A percentile compares a stretch with the other conserved stretches of the same genome.
phyloP scores from a whole-genome alignment of 208 protist species.

The Acanthamoeba divionensis region DNA sequence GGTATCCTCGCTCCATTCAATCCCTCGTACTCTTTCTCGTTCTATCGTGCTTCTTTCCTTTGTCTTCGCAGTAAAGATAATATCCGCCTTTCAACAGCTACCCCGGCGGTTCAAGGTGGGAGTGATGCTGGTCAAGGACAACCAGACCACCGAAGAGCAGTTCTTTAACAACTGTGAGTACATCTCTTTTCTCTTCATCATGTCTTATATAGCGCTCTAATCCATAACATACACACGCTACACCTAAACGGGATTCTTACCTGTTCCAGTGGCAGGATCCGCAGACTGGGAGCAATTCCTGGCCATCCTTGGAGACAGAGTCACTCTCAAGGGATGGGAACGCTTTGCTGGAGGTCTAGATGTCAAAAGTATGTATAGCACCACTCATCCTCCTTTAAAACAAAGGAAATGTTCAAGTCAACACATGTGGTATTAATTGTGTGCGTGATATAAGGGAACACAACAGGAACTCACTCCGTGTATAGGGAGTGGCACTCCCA shows the following conservation, averaged over 20 bases:
- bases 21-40: neutral
- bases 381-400: neutral
- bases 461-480: neutral
- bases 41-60: neutral
- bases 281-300: constrained; percentile 1
- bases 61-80: neutral
- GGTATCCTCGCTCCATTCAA: neutral
- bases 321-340: neutral
- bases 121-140: neutral
- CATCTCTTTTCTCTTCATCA: neutral
- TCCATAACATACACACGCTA: neutral
- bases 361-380: neutral
- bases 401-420: too few relatives aligned
- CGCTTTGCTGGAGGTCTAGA: neutral
- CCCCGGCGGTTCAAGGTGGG: constrained; percentile 10
- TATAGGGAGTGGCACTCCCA: constrained; percentile 1
- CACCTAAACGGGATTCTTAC: too few relatives aligned
- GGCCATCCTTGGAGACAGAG: neutral
- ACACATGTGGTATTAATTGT: too few relatives aligned
- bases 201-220: neutral
- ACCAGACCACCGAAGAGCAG: neutral
- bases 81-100: neutral
- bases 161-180: constrained; percentile 6
- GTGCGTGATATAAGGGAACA: neutral
- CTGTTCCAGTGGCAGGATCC: neutral